These are phyloP conservation scores for Vigna hirtella DNA, from an alignment of 306 rosid species.

Conservation along the genomic window DNA sequence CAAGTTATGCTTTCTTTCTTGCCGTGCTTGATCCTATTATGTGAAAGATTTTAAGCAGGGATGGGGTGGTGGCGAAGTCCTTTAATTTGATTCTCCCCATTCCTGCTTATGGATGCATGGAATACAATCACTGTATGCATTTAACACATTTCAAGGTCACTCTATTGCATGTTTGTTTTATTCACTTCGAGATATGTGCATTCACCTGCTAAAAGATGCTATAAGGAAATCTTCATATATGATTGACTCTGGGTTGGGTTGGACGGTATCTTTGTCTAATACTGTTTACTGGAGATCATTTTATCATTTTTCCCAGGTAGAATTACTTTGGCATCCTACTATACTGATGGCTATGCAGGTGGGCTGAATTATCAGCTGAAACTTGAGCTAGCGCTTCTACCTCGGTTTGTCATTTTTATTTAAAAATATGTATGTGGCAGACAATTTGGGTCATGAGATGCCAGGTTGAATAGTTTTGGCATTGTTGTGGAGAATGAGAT, in stretches of 20 bases:
- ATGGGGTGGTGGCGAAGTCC: neutral
- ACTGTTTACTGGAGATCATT: conserved; percentile 17
- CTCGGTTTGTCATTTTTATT: conserved; percentile 28
- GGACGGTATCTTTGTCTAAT: conserved; percentile 17
- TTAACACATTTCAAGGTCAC: conserved; percentile 16
- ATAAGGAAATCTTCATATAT: conserved; percentile 10
- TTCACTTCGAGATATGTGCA: conserved; percentile 2
- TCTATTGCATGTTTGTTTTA: neutral
- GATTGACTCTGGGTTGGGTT: conserved; percentile 4
- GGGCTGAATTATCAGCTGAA: conserved; percentile 46
- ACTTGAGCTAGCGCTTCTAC: conserved; percentile 40
- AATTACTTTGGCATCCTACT: conserved; percentile 30
- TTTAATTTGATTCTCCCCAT: conserved; percentile 1
- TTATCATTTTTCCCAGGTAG: conserved; percentile 25
- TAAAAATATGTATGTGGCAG: conserved; percentile 53
- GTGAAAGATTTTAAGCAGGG: neutral
- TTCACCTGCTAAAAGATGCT: conserved; percentile 34
- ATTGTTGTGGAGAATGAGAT: conserved; percentile 41
- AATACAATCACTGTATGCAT: conserved; percentile 18
- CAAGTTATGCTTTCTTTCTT: neutral
- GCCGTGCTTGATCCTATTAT: neutral
- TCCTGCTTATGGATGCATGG: neutral
- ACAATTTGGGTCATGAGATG: conserved; percentile 52
- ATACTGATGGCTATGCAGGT: conserved; percentile 29
- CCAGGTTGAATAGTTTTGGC: conserved; percentile 47